Percentiles rank a stretch among this genome's conserved stretches.
Conservation (phyloP, 805 yeast species). For the Barnettozyma pratensis region DNA sequence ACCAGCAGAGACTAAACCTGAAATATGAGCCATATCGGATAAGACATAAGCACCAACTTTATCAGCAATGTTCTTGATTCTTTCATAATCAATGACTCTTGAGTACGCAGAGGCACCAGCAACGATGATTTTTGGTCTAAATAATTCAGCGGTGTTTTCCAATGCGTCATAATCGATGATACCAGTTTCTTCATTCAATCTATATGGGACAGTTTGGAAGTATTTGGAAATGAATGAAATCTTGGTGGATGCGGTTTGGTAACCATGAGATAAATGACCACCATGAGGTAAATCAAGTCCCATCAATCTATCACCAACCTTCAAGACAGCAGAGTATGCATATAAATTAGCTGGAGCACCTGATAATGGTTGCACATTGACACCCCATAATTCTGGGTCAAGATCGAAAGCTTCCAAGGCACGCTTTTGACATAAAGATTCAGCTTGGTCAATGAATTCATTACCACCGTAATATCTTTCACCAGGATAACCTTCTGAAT, state of each 20-base stretch:
- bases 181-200: conserved; percentile 89
- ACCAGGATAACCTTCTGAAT: conserved; percentile 99
- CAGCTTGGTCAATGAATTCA: conserved; percentile 93
- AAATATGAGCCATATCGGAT: conserved; percentile 97
- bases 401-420: conserved; percentile 87
- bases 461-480: conserved; percentile 99
- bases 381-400: conserved; percentile 89
- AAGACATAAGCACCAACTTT: conserved; percentile 94
- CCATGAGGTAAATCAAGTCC: conserved; percentile 98
- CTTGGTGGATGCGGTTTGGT: conserved; percentile 90
- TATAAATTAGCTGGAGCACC: conserved; percentile 98
- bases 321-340: conserved; percentile 92
- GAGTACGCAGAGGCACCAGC: conserved; percentile 99
- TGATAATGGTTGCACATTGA: conserved; percentile 91
- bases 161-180: conserved; percentile 93
- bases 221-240: conserved; percentile 94
- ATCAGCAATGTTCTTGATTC: conserved; percentile 95
- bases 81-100: conserved; percentile 91
- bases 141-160: conserved; percentile 83
- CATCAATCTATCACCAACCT: conserved; percentile 95
- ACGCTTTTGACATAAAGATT: conserved; percentile 86
- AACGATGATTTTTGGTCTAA: conserved; percentile 93
- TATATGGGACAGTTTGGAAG: conserved; percentile 98
- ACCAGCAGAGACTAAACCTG: conserved; percentile 93
- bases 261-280: conserved; percentile 97